Percentiles rank a stretch among this genome's conserved stretches.
Evolutionary conservation across 441 rosid genomes (phyloP).

Genomic region (Sinapis alba): DNA sequence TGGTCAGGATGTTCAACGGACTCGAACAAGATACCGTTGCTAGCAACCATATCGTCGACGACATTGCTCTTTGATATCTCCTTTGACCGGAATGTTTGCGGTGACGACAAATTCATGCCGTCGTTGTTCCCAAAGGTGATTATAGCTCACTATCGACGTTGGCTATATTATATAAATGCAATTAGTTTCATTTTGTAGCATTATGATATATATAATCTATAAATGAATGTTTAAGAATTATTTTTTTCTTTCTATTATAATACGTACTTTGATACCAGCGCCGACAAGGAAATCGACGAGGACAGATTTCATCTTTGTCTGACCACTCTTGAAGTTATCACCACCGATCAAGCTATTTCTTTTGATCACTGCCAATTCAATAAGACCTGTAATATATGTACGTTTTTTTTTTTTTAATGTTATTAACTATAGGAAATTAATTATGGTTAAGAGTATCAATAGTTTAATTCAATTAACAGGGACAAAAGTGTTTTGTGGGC

Average conservation of each 20-base stretch:
- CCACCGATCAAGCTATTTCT: constrained; percentile 88
- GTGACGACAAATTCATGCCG: constrained; percentile 95
- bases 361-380: constrained; percentile 80
- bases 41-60: constrained; percentile 92
- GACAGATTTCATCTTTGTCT: no score
- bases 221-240: neutral
- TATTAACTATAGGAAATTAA: neutral
- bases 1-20: constrained; percentile 97
- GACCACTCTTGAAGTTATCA: no score
- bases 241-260: neutral
- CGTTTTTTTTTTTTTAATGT: neutral
- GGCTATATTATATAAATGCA: constrained; percentile 48
- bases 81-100: constrained; percentile 91
- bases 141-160: constrained; percentile 92
- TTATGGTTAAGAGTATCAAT: neutral
- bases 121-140: constrained; percentile 90
- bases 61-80: constrained; percentile 95
- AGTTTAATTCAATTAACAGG: constrained; percentile 54
- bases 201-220: neutral
- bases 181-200: constrained; percentile 3
- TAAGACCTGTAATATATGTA: constrained; percentile 55
- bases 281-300: constrained; percentile 93
- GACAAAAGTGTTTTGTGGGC: constrained; percentile 95
- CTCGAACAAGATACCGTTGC: constrained; percentile 79
- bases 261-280: constrained; percentile 82